Evolutionary conservation across 805 yeast genomes (phyloP), one percentile per base, ranked within the genome.

Genomic region (Metahyphopichia silvanorum): DNA sequence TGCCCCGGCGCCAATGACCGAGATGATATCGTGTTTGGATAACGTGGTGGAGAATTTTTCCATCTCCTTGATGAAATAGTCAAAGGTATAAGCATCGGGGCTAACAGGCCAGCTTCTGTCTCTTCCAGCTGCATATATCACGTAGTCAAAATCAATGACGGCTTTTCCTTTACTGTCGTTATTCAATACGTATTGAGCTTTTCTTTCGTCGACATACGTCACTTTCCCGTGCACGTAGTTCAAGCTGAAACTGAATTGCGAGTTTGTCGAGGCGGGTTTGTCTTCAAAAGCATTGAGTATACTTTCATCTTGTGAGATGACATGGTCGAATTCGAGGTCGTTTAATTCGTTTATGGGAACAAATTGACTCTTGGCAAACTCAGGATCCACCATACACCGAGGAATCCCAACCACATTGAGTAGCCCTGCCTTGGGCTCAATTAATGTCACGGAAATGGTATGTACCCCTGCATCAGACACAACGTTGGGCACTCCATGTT

Each of bases 91-190:
- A 0, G 69, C 76, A n/a, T 55, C 45, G 3, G 79, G 80, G 21
- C 74, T 73, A 22, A 71, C 65, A 10, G 80, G 81, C 77, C 77
- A 74, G 25, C 56, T 53, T 38, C 80, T 53, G 32, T 72, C 57
- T 46, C 79, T 55, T 1, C 80, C 80, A 2, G 72, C 51, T 4
- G 78, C 74, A 32, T 63, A 46, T 8, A 74, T 54, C 14, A 64
- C 67, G 40, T 69, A 74, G 40, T 75, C 76, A 46, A 73, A 75
- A 6, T 51, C 46, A 27, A 63, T 46, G 1, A 37, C 38, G 10
- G 36, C 43, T 16, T 30, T 12, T 21, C 34, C 36, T 20, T 22
- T 14, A 21, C 16, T 31, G 25, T 27, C 34, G 16, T 37, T 33
- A 13, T 43, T 43, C 28, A 64, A 40, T 8, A 33, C 27, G 32